Base-by-base conservation (phyloP, 2,329 filamentous ascomycete genomes). In the Mycogone perniciosa region DNA sequence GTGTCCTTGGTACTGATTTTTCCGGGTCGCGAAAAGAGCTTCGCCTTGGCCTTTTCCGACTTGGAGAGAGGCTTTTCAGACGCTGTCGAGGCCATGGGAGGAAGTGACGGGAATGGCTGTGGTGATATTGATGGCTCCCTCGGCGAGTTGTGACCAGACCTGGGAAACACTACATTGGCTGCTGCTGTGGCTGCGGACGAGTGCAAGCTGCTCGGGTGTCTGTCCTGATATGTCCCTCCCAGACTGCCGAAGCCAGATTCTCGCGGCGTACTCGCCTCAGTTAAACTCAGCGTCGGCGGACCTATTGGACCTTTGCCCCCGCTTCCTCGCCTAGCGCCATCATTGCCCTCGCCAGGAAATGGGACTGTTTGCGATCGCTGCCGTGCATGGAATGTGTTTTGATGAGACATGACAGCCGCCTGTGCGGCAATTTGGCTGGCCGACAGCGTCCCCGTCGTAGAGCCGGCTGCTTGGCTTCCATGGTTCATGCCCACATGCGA, bases 371-470 rank as follows among this genome's bases (percentile, higher is more conserved):
- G 84, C 10, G 86, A 90, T 47, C 87, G 80, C 64, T 89, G 86
- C 20, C 88, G 76, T 52, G 66, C 73, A 59, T 79, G 76, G 42
- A 67, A 64, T 58, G 60, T 65, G 40, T 74, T 72, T 61, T 80
- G 76, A 60, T 84, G 79, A 33, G 80, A 80, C 71, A 88, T 82
- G 62, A 86, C 82, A 50, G 88, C 88, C 7, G 87, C 83, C 67
- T 90, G 87, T 13, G 87, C 87, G 37, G 88, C 88, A 56, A 90
- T 89, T 66, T 89, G 85, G 66, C 86, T 89, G n/a, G 86, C 82
- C 2, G 77, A 76, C 54, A 81, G 67, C 29, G 51, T 47, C 6
- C 35, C 42, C 4, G 73, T 65, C 9, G 67, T 57, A 39, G 62
- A 60, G 10, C 61, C 59, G 13, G 66, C 64, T 40, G 69, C 70